phyloP scores from a whole-genome alignment of 2,329 filamentous ascomycete species.

The Neonectria coccinea region DNA sequence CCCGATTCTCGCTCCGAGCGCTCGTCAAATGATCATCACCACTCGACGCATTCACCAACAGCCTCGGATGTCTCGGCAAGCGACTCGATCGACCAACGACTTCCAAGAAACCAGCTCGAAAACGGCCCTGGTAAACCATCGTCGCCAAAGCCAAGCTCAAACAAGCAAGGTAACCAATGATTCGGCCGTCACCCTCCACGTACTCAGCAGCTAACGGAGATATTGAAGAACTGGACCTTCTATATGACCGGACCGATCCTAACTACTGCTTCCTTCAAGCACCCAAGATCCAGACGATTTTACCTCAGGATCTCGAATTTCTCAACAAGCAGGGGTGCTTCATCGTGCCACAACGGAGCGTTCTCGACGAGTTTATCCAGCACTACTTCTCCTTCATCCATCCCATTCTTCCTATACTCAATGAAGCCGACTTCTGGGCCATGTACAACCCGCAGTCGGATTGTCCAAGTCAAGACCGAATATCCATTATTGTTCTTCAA shows the following conservation, averaged over 20 bases:
- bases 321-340: slow-evolving; percentile 45
- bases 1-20: slow-evolving; percentile 13
- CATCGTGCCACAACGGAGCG: slow-evolving; percentile 36
- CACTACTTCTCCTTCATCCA: slow-evolving; percentile 48
- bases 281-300: slow-evolving; percentile 35
- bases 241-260: slow-evolving; percentile 29
- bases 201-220: background rate
- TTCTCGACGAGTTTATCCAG: slow-evolving; percentile 45
- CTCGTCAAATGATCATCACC: slow-evolving; percentile 10
- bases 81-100: background rate
- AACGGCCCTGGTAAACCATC: background rate
- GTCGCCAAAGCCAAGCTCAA: background rate
- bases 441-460: slow-evolving; percentile 34
- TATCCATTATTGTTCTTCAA: slow-evolving; percentile 41
- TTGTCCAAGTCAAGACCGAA: slow-evolving; percentile 15
- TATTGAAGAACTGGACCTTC: background rate
- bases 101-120: background rate
- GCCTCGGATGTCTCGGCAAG: slow-evolving; percentile 9
- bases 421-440: slow-evolving; percentile 43
- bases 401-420: slow-evolving; percentile 44
- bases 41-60: slow-evolving; percentile 6
- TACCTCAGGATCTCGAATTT: slow-evolving; percentile 42
- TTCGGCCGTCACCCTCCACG: background rate
- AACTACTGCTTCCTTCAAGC: slow-evolving; percentile 40
- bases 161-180: background rate